Evolutionary conservation across 768 basidiomycete species (phyloP).

Genomic region (Cubamyces lactineus): DNA sequence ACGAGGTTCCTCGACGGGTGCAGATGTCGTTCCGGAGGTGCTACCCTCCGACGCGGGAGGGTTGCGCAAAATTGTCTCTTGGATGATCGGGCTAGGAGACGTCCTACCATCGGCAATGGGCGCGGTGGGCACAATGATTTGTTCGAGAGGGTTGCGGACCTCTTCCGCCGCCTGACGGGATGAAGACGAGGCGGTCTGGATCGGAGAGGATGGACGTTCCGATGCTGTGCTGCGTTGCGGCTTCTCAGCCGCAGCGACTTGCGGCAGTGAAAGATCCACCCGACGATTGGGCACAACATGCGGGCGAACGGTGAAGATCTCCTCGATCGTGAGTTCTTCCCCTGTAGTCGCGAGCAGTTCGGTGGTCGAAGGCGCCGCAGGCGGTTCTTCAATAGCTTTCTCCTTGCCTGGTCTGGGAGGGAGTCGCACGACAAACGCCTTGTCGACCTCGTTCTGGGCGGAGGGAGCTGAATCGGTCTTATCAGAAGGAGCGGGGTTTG

Average conservation of each 20-base stretch:
- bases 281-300: conserved; percentile 45
- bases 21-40: conserved; percentile 8
- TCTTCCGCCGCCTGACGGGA: neutral
- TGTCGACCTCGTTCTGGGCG: conserved; percentile 47
- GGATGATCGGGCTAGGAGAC: conserved; percentile 38
- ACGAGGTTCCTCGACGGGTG: conserved; percentile 13
- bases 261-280: conserved; percentile 32
- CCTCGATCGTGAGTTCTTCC: conserved; percentile 50
- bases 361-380: conserved; percentile 18
- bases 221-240: neutral
- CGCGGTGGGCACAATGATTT: conserved; percentile 4
- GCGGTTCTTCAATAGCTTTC: conserved; percentile 31
- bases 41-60: conserved; percentile 34
- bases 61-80: conserved; percentile 51
- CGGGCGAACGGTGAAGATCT: conserved; percentile 61
- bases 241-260: conserved; percentile 20
- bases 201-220: neutral
- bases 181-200: conserved; percentile 21
- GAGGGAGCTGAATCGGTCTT: conserved; percentile 8
- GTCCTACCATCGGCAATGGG: conserved; percentile 16
- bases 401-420: conserved; percentile 48
- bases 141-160: conserved; percentile 12
- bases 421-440: conserved; percentile 53
- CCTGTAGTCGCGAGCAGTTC: conserved; percentile 32
- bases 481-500: conserved; percentile 14